Base-by-base conservation (phyloP, 176 grass and related monocot genomes). In the Cenchrus purpureus region DNA sequence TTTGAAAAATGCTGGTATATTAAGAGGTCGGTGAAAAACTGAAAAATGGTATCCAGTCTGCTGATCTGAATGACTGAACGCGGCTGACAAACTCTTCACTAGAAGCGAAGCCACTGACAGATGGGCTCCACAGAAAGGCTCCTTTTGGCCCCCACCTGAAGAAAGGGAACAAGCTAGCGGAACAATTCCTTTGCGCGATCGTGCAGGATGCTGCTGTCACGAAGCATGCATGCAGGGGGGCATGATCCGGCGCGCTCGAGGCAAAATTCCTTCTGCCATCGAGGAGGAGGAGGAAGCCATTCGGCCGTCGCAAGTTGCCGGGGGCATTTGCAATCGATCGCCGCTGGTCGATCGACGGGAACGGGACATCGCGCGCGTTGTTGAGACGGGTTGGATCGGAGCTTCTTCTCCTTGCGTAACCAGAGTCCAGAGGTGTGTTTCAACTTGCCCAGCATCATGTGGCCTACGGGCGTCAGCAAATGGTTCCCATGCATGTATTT, bases 381-480 rank as follows among this genome's bases (percentile, higher is more conserved):
- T 45, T 69, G 28, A 68, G 51, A 70, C 12, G 84, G 31, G 31
- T 32, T 32, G 31, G 56, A 79, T 53, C 75, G 29, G 70, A 53
- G 62, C 34, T 69, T 63, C 31, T 74, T 29, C 12, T 68, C 44
- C 8, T 6, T 9, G 65, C 51, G 16, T n/a, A 14, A 7, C 20
- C 44, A 85, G 59, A 81, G 31, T 25, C 22, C 22, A 25, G 22
- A 25, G 31, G 37, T 40, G 2, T 81, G 78, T 74, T 75, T 55
- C 85, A 68, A 68, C 57, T 87, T 87, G 76, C 34, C 11, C 37
- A 40, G 37, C 0, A 66, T 25, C 32, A 32, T 44, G 31, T 43
- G 68, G 85, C 58, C 59, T 74, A 32, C 28, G 37, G 46, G 69
- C 85, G 71, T 75, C 62, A 82, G 78, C 71, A 68, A 57, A 76